Base-by-base conservation (phyloP, 1,139 yeast species). In the Taiozyma onychis region DNA sequence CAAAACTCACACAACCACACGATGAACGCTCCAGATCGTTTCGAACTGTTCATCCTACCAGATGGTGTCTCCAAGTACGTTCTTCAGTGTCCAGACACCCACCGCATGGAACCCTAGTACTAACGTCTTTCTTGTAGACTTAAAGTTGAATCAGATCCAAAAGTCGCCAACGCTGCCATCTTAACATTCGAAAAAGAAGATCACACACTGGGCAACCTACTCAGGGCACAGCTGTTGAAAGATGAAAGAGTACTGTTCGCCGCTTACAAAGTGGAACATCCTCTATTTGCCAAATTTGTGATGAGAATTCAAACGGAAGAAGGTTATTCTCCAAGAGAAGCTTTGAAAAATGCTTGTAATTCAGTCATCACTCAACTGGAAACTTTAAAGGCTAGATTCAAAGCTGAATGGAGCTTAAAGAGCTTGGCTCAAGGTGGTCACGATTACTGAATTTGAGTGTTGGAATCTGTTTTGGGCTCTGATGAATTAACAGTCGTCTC, bases 11-110 rank as follows among this genome's bases (percentile, higher is more conserved):
- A 37, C 4, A 37, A 37, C 14, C 24, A 18, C 9, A 18, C 39
- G 3, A 93, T 93, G 98, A 93, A 93, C 73, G 99, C 98, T 62
- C 99, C 99, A 71, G 99, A 93, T 74, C 85, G 99, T 78, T 93
- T 91, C 67, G 99, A 93, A 75, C 80, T 93, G 48, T 93, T 93
- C 67, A 81, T 93, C 61, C 78, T 93, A 62, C 99, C 98, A n/a
- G 99, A 93, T 67, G 99, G 99, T 44, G 95, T 89, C 48, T 88
- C 93, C 50, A 86, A 86, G 83, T 78, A 74, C 26, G 83, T 74
- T 6, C 14, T 8, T 18, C 24, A 24, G 4, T n/a, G 41, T 7
- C 2, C 13, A 9, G 11, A 4, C n/a, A 22, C 2, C 18, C 18
- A 7, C 11, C 7, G 2, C 14, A 4, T 27, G 3, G 28, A 7